A percentile compares a stretch with the other conserved stretches of the same genome.
Conservation (phyloP, 2,329 filamentous ascomycete genomes). For the Fusarium sp. region DNA sequence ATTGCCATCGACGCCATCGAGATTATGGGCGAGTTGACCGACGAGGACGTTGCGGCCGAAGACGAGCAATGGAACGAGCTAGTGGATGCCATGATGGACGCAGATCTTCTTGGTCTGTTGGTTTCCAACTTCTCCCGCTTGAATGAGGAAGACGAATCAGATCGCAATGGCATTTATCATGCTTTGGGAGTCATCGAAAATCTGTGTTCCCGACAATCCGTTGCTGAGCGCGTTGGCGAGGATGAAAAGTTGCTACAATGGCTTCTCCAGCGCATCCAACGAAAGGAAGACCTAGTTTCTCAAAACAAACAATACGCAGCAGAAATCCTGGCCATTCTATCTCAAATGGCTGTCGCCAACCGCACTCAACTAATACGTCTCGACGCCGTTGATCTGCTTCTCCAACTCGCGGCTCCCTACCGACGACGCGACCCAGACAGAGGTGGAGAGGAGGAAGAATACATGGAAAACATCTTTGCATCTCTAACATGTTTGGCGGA, state of each 20-base stretch:
- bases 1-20: constrained; percentile 94
- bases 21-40: constrained; percentile 90
- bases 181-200: constrained; percentile 88
- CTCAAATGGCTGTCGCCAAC: constrained; percentile 81
- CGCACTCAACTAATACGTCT: constrained; percentile 73
- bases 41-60: constrained; percentile 89
- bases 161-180: constrained; percentile 89
- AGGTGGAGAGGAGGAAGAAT: constrained; percentile 92
- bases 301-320: constrained; percentile 98
- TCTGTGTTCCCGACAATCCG: constrained; percentile 78
- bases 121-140: constrained; percentile 84
- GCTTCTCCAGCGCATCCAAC: constrained; percentile 82
- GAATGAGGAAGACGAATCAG: constrained; percentile 79
- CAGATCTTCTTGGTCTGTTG: constrained; percentile 81
- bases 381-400: constrained; percentile 82
- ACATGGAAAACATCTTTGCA: constrained; percentile 94
- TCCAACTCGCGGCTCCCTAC: constrained; percentile 88
- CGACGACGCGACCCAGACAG: constrained; percentile 88
- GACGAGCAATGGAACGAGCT: constrained; percentile 86
- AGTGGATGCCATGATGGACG: constrained; percentile 75
- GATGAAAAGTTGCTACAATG: constrained; percentile 80
- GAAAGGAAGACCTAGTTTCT: constrained; percentile 75
- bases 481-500: constrained; percentile 85
- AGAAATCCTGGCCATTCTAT: constrained; percentile 89
- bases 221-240: constrained; percentile 80